A percentile compares a stretch with the other conserved stretches of the same genome.
phyloP scores from a whole-genome alignment of 495 filamentous ascomycete genomes.

The Wilcoxina mikolae region DNA sequence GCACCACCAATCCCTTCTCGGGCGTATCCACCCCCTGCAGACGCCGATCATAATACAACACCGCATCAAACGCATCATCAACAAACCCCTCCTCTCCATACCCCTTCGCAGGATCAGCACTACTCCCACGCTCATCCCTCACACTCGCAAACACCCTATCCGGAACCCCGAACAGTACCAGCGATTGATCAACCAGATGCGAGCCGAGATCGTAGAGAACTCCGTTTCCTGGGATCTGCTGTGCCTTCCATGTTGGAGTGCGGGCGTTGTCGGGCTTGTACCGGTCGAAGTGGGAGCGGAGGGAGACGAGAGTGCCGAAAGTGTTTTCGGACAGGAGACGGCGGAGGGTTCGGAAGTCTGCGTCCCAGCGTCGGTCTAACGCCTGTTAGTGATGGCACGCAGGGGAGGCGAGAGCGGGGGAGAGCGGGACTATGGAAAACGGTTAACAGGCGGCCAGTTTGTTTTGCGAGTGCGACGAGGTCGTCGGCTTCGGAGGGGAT shows the following conservation, averaged over 20 bases:
- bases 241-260: conserved; percentile 50
- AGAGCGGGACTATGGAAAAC: conserved; percentile 62
- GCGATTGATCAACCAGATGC: conserved; percentile 70
- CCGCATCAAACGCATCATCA: conserved; percentile 23
- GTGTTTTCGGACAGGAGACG: conserved; percentile 41
- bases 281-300: conserved; percentile 75
- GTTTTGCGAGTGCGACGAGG: conserved; percentile 49
- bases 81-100: conserved; percentile 23
- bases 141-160: conserved; percentile 52
- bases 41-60: conserved; percentile 15
- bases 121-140: conserved; percentile 45
- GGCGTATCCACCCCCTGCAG: not conserved
- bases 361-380: conserved; percentile 62
- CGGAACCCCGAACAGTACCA: conserved; percentile 65
- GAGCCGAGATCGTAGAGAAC: conserved; percentile 71
- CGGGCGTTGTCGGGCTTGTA: conserved; percentile 44
- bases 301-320: conserved; percentile 60
- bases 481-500: conserved; percentile 54
- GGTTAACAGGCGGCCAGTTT: conserved; percentile 47
- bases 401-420: not conserved
- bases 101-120: conserved; percentile 10
- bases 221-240: conserved; percentile 49
- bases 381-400: not conserved
- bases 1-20: conserved; percentile 14
- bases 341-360: conserved; percentile 66